phyloP scores from a whole-genome alignment of 176 grass and related monocot genomes.

The Bolboschoenus planiculmis region DNA sequence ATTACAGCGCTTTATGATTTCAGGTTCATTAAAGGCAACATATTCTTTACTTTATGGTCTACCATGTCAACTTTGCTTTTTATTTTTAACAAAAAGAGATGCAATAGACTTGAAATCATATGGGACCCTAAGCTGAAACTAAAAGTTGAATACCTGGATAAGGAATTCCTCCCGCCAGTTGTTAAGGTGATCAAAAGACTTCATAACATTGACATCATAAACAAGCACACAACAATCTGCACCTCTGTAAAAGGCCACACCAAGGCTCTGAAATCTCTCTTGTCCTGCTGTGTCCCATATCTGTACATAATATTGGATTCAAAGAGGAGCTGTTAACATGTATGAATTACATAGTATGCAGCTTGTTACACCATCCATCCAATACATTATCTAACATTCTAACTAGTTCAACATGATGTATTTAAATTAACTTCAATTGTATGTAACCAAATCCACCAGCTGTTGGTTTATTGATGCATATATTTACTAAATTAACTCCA shows the following conservation, averaged over 20 bases:
- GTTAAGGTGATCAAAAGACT: constrained; percentile 89
- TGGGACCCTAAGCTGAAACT: neutral
- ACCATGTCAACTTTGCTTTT: neutral
- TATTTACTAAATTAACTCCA: neutral
- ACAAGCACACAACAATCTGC: constrained; percentile 92
- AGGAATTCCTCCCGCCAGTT: constrained; percentile 94
- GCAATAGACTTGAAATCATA: neutral
- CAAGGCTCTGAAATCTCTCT: constrained; percentile 94
- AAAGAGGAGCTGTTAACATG: neutral
- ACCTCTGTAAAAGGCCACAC: constrained; percentile 89
- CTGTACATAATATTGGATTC: constrained; percentile 26
- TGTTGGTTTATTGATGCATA: neutral
- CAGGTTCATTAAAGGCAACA: neutral
- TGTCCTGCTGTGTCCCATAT: constrained; percentile 97
- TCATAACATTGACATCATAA: constrained; percentile 90
- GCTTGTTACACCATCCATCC: neutral
- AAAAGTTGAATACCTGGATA: constrained; percentile 37
- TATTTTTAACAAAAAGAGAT: neutral
- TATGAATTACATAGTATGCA: neutral
- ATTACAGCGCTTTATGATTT: neutral
- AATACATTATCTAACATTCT: too few relatives aligned
- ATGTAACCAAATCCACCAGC: neutral
- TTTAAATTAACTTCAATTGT: neutral
- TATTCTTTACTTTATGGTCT: neutral
- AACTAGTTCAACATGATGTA: neutral